Evolutionary conservation across 225 moss, liverwort and hornwort genomes (phyloP).

Genomic region (Physcomitrellopsis africana): DNA sequence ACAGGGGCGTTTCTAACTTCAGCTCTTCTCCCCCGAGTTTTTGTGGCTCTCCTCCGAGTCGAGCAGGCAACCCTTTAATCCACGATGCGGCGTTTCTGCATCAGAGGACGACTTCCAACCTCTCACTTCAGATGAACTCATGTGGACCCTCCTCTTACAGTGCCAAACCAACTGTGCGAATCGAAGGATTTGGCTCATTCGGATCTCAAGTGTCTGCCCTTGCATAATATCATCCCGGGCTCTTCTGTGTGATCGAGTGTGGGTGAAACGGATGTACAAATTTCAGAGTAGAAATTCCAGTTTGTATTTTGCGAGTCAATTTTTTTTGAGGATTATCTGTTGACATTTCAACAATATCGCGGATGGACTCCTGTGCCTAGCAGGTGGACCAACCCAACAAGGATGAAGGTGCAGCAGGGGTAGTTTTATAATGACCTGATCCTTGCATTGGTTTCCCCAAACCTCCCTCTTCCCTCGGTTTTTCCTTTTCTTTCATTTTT

Average conservation of each 20-base stretch:
- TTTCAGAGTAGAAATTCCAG: conserved; percentile 42
- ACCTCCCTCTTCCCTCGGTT: too few relatives aligned
- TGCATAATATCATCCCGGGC: conserved; percentile 39
- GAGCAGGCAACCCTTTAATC: conserved; percentile 81
- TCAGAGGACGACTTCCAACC: conserved; percentile 55
- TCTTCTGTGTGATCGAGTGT: background rate
- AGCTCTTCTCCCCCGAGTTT: conserved; percentile 85
- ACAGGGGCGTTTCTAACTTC: conserved; percentile 68
- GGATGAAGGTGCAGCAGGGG: conserved; percentile 38
- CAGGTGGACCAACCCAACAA: conserved; percentile 1
- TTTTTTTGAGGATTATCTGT: conserved; percentile 49
- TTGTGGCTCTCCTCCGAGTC: conserved; percentile 82
- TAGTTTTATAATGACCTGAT: conserved; percentile 25
- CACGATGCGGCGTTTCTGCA: conserved; percentile 90
- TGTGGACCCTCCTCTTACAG: conserved; percentile 68
- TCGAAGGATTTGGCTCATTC: conserved; percentile 82
- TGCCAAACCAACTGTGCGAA: conserved; percentile 77
- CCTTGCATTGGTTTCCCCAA: conserved; percentile 27
- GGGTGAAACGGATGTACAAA: conserved; percentile 40
- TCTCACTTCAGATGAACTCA: conserved; percentile 65
- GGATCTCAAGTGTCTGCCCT: conserved; percentile 74
- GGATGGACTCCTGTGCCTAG: conserved; percentile 31
- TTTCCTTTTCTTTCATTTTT: too few relatives aligned
- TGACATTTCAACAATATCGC: conserved; percentile 49
- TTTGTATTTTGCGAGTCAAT: conserved; percentile 47